A percentile compares a stretch with the other conserved stretches of the same genome.
Conservation (phyloP, 192 early-diverging fungal genomes). For the Backusella mclennaniae region DNA sequence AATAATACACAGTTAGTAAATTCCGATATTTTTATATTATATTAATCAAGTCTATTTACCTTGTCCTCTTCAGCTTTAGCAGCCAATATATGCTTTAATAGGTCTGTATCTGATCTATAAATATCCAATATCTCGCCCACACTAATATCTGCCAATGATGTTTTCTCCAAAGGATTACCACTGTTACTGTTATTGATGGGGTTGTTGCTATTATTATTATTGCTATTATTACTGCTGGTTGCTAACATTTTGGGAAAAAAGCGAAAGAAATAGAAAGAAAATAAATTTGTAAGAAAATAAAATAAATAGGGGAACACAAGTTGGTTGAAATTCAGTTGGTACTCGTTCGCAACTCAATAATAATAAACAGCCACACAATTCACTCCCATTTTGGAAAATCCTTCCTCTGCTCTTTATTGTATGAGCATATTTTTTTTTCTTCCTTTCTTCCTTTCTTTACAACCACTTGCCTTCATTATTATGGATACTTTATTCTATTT, state of each 20-base stretch:
- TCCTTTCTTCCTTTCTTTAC: too few species aligned
- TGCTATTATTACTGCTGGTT: neutral
- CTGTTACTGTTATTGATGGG: neutral
- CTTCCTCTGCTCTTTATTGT: neutral
- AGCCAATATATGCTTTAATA: constrained; percentile 25
- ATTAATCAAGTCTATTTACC: neutral
- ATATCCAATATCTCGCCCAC: constrained; percentile 24
- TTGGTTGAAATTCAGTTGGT: neutral
- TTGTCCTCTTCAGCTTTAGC: constrained; percentile 35
- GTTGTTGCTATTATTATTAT: neutral
- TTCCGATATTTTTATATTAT: neutral
- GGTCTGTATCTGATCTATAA: constrained; percentile 22
- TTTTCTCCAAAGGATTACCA: neutral
- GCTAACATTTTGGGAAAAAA: neutral
- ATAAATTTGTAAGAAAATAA: neutral
- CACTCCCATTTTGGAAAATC: neutral
- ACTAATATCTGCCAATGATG: constrained; percentile 1
- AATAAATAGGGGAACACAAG: constrained; percentile 2
- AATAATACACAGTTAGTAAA: too few species aligned
- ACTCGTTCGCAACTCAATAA: neutral
- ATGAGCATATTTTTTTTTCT: too few species aligned
- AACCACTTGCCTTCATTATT: neutral
- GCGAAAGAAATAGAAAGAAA: neutral
- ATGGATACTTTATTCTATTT: too few species aligned
- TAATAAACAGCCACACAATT: neutral